phyloP scores from a whole-genome alignment of 345 rosid species.

The Salix arbutifolia region DNA sequence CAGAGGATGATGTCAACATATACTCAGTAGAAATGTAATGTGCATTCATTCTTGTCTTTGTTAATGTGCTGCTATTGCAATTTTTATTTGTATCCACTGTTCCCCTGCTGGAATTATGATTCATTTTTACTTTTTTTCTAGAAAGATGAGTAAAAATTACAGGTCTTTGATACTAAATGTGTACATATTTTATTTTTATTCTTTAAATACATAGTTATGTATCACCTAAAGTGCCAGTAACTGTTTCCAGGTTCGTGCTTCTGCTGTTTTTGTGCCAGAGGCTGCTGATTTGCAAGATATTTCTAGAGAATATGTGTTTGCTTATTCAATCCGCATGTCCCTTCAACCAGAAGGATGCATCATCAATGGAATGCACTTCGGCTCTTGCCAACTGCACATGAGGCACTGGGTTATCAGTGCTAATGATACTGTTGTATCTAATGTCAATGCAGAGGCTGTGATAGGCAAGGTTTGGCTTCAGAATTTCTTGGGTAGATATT shows the following conservation, averaged over 20 bases:
- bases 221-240: background rate
- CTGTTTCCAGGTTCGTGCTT: slow-evolving; percentile 58
- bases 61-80: background rate
- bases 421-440: slow-evolving; percentile 38
- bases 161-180: background rate
- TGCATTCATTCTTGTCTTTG: background rate
- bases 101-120: background rate
- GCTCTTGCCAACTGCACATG: slow-evolving; percentile 63
- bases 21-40: background rate
- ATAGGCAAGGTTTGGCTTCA: slow-evolving; percentile 54
- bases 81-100: background rate
- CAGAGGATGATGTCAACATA: background rate
- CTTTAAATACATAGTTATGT: background rate
- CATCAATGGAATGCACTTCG: slow-evolving; percentile 45
- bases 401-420: slow-evolving; percentile 69
- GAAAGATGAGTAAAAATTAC: background rate
- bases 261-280: slow-evolving; percentile 81
- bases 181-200: background rate
- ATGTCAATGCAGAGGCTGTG: slow-evolving; percentile 56
- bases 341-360: slow-evolving; percentile 69
- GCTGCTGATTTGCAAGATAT: slow-evolving; percentile 28
- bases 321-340: slow-evolving; percentile 84
- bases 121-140: background rate
- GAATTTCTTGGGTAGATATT: background rate
- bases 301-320: slow-evolving; percentile 36